Base-by-base conservation (phyloP, 2,329 filamentous ascomycete species). In the Penicillium sp. region DNA sequence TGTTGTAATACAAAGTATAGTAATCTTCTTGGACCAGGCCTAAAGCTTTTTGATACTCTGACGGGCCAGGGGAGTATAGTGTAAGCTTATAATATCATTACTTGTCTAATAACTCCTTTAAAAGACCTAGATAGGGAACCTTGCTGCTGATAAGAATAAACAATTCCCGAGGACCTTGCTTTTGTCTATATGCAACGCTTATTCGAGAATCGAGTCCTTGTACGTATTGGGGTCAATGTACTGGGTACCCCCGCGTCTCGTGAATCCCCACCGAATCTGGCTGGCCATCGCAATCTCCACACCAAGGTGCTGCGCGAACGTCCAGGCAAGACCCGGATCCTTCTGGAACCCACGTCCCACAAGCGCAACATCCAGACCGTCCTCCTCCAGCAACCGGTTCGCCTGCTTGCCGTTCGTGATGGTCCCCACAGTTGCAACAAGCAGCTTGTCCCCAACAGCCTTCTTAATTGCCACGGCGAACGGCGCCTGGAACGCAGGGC, bases 291-390 rank as follows among this genome's bases (percentile, higher is more conserved):
- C 82, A 5, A 93, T 86, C 61, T 87, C 80, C 3, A 93, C 87
- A 9, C 86, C 88, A 35, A 96, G 80, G 66, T 92, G 86, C 64
- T 91, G 85, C 0, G 91, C 93, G 65, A 86, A 89, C 38, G 85
- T 84, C 77, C 92, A 87, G 8, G 92, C 90, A 73, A 93, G 88
- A 61, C 91, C 88, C 0, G 93, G 91, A 72, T 96, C 92, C 74
- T 92, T 87, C 78, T 96, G 83, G 77, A 95, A 95, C 71, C 90
- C 89, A 60, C 92, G 83, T 0, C 86, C 93, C 1, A 90, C 83
- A 19, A 94, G 83, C 0, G 90, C 87, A n/a, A 93, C 76, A 72
- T 97, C 93, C 62, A 88, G 69, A 64, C 78, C 76, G 8, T 79
- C 75, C 64, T 79, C 76, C 62, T 86, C 80, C 2, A 86, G 72